Evolutionary conservation across 805 yeast genomes (phyloP), one percentile per base, ranked within the genome.

Genomic region (Candida hungchunana): DNA sequence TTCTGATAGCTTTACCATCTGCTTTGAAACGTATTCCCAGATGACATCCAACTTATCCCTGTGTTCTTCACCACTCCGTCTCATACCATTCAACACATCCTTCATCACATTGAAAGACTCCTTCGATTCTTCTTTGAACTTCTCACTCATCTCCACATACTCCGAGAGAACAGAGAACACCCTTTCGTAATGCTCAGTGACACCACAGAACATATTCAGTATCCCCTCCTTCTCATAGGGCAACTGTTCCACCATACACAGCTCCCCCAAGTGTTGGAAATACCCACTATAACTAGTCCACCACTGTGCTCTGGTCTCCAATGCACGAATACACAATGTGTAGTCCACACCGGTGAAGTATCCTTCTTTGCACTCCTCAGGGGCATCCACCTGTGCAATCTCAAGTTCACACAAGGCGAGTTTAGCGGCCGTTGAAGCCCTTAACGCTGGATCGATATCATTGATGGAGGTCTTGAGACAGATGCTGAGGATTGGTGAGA

Each of bases 261-360:
- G 59, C 2, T 66, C 63, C 2, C 73, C 63, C 4, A 80, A 59
- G 21, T 71, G 67, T 30, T 77, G 66, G 52, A 73, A 79, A 48
- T 79, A 73, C 0, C 86, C 86, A 43, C 78, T 78, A 50, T 71
- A 81, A 0, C 81, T 76, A 0, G 88, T 79, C 90, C 90, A 82
- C 70, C 80, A 75, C 46, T 79, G 82, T 0, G 76, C 63, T 3
- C 63, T 58, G 16, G 47, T 47, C 36, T 73, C 73, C 26, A 75
- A 42, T 3, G 60, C 56, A 4, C 44, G 33, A 20, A 75, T 58
- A 41, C 82, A 77, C 1, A 39, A 43, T 15, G 55, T 54, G 30
- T 55, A 45, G 23, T 56, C 44, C 5, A 49, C 37, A 4, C 34
- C 31, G 18, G 29, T 30, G 33, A 29, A 37, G 44, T 69, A 65